These are phyloP conservation scores for Coccomyxa sp. DNA, from an alignment of 139 green algal genomes.

Conservation along the genomic window DNA sequence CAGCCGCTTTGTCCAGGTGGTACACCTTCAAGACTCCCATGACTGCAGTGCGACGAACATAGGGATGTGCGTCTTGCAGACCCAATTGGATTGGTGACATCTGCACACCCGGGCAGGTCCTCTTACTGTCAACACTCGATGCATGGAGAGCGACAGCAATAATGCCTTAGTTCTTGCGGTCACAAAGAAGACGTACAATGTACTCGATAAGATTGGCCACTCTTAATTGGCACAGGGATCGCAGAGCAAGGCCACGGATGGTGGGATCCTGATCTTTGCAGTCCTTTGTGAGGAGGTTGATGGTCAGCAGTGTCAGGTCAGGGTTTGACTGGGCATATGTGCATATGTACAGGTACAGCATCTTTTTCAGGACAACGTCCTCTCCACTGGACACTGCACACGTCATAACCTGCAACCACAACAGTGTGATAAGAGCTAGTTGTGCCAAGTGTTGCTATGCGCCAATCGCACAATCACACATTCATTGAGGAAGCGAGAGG, in stretches of 20 bases:
- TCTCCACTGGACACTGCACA: constrained; percentile 59
- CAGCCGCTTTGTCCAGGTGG: constrained; percentile 54
- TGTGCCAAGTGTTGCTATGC: no score
- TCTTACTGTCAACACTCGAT: background rate
- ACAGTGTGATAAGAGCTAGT: no score
- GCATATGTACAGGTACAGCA: constrained; percentile 93
- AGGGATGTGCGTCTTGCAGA: constrained; percentile 75
- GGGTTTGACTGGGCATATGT: constrained; percentile 73
- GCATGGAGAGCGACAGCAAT: background rate
- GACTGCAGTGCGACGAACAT: constrained; percentile 83
- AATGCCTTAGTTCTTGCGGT: background rate
- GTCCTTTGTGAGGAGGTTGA: constrained; percentile 64
- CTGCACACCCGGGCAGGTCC: constrained; percentile 21
- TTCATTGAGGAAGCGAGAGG: background rate
- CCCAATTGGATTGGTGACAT: constrained; percentile 50
- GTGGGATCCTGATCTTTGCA: constrained; percentile 85
- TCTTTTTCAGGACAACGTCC: constrained; percentile 82
- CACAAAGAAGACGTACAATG: constrained; percentile 51
- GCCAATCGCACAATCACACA: constrained; percentile 16
- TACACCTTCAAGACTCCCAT: constrained; percentile 92
- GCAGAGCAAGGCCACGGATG: constrained; percentile 88
- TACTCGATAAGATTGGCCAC: constrained; percentile 95
- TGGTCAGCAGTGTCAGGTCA: constrained; percentile 62
- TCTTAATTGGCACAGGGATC: constrained; percentile 82
- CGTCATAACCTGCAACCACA: constrained; percentile 43